Percentiles rank a stretch among this genome's conserved stretches.
These are phyloP conservation scores for Periconia macrospinosa DNA, from an alignment of 2,329 filamentous ascomycete genomes.

Conservation along the genomic window DNA sequence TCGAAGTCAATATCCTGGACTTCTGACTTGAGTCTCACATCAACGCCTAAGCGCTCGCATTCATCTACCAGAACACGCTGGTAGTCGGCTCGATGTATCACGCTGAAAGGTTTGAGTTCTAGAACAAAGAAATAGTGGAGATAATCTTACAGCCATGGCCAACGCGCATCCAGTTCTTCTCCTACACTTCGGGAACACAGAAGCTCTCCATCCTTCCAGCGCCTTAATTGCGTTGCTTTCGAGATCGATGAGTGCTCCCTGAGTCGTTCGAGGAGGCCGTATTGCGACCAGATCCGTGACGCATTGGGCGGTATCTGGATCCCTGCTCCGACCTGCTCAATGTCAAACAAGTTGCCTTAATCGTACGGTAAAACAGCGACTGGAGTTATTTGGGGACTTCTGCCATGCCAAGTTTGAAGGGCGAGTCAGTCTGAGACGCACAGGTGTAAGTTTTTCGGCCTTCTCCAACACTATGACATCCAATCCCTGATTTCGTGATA, in stretches of 20 bases:
- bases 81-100: slow-evolving; percentile 20
- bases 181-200: slow-evolving; percentile 10
- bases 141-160: slow-evolving; percentile 13
- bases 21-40: slow-evolving; percentile 7
- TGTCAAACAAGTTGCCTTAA: not conserved
- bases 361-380: too few relatives aligned
- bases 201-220: slow-evolving; percentile 12
- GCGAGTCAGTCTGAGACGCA: not conserved
- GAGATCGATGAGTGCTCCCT: slow-evolving; percentile 9
- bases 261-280: slow-evolving; percentile 10
- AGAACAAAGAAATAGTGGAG: not conserved
- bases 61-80: slow-evolving; percentile 13
- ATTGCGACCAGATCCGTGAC: slow-evolving; percentile 10
- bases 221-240: slow-evolving; percentile 5
- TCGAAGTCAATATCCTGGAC: slow-evolving; percentile 13
- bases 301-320: slow-evolving; percentile 20
- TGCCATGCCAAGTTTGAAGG: too few relatives aligned
- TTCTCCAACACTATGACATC: slow-evolving; percentile 11
- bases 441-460: slow-evolving; percentile 5
- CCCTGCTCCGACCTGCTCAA: slow-evolving; percentile 14
- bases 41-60: slow-evolving; percentile 6
- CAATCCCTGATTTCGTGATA: slow-evolving; percentile 4
- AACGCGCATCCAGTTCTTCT: slow-evolving; percentile 7
- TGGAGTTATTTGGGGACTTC: too few relatives aligned
- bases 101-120: slow-evolving; percentile 1